Base-by-base conservation (phyloP, 495 filamentous ascomycete genomes). In the Cairneyella variabilis region DNA sequence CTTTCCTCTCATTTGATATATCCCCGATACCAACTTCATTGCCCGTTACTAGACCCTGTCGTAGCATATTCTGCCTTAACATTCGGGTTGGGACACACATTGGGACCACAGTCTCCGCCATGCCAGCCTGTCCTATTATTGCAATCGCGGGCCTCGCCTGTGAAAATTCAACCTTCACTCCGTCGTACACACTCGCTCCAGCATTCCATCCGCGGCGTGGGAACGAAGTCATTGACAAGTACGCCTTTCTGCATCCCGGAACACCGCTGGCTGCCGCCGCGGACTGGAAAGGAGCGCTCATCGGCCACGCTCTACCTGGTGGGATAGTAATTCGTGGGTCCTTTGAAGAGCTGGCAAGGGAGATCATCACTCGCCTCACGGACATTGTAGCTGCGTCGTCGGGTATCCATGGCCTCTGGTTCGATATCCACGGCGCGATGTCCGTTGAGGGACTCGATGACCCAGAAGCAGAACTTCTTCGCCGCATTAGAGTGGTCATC, bases 371-470 rank as follows among this genome's bases (percentile, higher is more conserved):
- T 0, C 69, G 74, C 3, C 66, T 82, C 21, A 43, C 28, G 3
- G 54, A 63, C 9, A 74, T 80, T 32, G 26, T 54, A 0, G 53
- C 51, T 1, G 51, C 56, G 3, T 60, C 60, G 7, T 61, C 49
- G 2, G 49, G 55, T 9, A 43, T 80, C 1, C 67, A 82, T 37
- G 78, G 78, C 1, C 52, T 82, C 7, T 82, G 78, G 78, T 79
- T 73, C 46, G 77, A 82, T 51, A 80, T 82, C 26, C 78, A 82
- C 51, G 78, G 78, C 1, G 78, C 78, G 1, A 82, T 82, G 77
- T 76, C 72, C 17, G 77, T 80, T 3, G 73, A 80, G 20, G 75
- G 66, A 0, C 51, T 80, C 10, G 72, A 77, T 41, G 78, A 82
- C 59, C 67, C 54, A 4, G 78, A 80, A 46, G 68, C 66, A 12